Evolutionary conservation across 805 yeast species (phyloP), one percentile per base, ranked within the genome.

Genomic region (Schwanniomyces vanrijiae): DNA sequence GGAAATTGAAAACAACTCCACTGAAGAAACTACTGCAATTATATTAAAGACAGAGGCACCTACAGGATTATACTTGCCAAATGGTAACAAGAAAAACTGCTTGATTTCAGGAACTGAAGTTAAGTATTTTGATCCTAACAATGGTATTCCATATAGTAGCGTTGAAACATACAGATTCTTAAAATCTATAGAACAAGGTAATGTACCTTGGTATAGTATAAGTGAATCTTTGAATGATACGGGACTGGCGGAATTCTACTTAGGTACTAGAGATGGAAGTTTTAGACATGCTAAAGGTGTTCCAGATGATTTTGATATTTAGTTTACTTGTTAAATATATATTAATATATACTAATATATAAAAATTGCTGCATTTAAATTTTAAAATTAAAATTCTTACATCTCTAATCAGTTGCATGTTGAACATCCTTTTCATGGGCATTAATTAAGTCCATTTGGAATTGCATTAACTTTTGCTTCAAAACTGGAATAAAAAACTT

Each of bases 101-200:
- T 71, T 84, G 21, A 82, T 91, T 38, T 83, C 90, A 2, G 96
- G 96, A 2, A 78, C 78, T 42, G 84, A 83, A 40, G 96, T 94
- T 14, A 78, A 82, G 58, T 92, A 89, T 65, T 83, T 86, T 53
- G 98, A 92, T 70, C 98, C 98, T 0, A 76, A 81, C 31, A 83
- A 86, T 24, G 96, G 96, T 31, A 80, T 94, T 44, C 95, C 96
- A 1, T 94, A 94, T 66, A 78, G 84, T 42, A 85, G 84, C 52
- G 87, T 90, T 50, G 91, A 86, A 40, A 84, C 92, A n/a, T 90
- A 84, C 62, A 83, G 80, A 55, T 74, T 86, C 22, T 73, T 88
- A 49, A 74, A 76, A 52, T 59, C 65, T 14, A 74, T 80, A 16
- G 76, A 73, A 50, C 69, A 63, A 47, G 83, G 83, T 1, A 64